phyloP scores from a whole-genome alignment of 2,329 filamentous ascomycete species.

The Colletotrichum phormii region DNA sequence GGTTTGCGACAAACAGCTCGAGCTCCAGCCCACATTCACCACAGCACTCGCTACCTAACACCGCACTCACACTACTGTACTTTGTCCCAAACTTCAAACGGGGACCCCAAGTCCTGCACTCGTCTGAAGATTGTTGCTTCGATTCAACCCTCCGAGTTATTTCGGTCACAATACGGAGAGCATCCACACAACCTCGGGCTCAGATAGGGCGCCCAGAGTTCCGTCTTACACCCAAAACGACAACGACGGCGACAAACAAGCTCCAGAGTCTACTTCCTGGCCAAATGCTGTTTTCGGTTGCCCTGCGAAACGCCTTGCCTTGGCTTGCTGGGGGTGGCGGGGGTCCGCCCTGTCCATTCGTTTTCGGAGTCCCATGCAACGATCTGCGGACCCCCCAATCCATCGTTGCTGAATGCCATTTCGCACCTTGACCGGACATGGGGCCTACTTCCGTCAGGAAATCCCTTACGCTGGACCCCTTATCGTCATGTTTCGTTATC shows the following conservation, averaged over 20 bases:
- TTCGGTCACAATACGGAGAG: conserved; percentile 1
- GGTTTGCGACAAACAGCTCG: conserved; percentile 33
- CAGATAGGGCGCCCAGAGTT: not conserved
- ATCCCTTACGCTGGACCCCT: not conserved
- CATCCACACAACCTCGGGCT: not conserved
- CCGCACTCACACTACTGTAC: not conserved
- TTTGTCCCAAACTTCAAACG: not conserved
- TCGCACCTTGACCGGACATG: conserved; percentile 11
- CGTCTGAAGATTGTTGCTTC: conserved; percentile 10
- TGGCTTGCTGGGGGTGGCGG: conserved; percentile 16
- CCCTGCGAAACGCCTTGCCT: conserved; percentile 33
- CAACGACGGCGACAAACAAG: conserved; percentile 14
- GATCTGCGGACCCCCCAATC: conserved; percentile 32
- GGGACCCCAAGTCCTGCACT: conserved; percentile 6
- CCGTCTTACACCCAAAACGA: not conserved
- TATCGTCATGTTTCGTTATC: not conserved
- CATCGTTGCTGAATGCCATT: conserved; percentile 12
- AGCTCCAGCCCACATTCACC: not conserved
- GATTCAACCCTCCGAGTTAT: not conserved
- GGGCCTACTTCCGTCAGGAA: not conserved
- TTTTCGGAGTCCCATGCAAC: conserved; percentile 22
- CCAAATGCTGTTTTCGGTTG: conserved; percentile 30
- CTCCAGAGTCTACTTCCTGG: conserved; percentile 4
- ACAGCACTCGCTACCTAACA: not conserved
- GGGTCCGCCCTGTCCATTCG: conserved; percentile 26